Evolutionary conservation across 164 flowering plant genomes (phyloP).

Genomic region (Vitis rotundifolia): DNA sequence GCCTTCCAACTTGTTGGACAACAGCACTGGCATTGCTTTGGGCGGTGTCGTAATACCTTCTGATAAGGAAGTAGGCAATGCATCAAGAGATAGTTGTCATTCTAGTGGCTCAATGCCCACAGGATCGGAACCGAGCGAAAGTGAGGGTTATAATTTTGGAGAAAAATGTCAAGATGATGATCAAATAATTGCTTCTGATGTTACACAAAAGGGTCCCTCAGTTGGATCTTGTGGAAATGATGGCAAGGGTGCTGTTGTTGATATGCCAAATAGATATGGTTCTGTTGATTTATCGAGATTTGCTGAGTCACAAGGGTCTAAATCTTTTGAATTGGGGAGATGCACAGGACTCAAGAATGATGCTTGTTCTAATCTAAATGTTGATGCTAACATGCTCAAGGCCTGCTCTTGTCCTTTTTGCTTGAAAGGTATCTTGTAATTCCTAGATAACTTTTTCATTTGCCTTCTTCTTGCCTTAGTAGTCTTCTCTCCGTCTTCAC

Average conservation of each 20-base stretch:
- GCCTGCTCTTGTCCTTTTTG: constrained; percentile 84
- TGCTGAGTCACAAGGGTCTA: constrained; percentile 35
- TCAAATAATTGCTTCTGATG: constrained; percentile 1
- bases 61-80: constrained; percentile 24
- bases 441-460: not conserved
- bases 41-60: constrained; percentile 6
- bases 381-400: constrained; percentile 40
- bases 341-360: constrained; percentile 33
- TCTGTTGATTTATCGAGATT: constrained; percentile 35
- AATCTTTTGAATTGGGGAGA: constrained; percentile 35
- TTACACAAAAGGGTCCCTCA: constrained; percentile 6
- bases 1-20: constrained; percentile 4
- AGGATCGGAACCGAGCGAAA: constrained; percentile 7
- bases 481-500: not conserved
- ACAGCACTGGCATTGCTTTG: not conserved
- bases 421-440: constrained; percentile 60
- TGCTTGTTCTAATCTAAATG: constrained; percentile 21
- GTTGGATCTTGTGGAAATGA: constrained; percentile 10
- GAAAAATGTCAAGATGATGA: constrained; percentile 17
- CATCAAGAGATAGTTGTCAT: constrained; percentile 19
- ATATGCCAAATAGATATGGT: constrained; percentile 25
- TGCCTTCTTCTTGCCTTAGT: constrained; percentile 3
- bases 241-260: constrained; percentile 24
- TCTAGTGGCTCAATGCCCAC: constrained; percentile 18
- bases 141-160: not conserved